Evolutionary conservation across 495 filamentous ascomycete species (phyloP).

Genomic region (Xeromyces bisporus): DNA sequence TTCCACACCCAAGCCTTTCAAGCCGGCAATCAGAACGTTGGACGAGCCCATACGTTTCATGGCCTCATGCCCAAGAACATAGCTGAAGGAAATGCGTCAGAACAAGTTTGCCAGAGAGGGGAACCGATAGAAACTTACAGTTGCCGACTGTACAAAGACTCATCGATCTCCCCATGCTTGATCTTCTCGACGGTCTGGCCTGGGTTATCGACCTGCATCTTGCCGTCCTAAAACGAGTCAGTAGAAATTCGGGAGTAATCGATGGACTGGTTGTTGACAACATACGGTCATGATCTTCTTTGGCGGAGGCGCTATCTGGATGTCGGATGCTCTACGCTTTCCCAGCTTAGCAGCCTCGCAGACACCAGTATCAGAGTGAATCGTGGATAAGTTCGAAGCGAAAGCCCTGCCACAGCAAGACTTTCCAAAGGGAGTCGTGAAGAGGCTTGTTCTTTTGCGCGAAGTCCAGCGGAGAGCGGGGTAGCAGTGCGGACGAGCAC

Average conservation of each 20-base stretch:
- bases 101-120: not conserved
- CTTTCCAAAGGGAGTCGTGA: constrained; percentile 21
- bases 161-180: constrained; percentile 70
- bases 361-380: constrained; percentile 38
- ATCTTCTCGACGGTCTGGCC: constrained; percentile 38
- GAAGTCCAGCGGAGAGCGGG: constrained; percentile 10
- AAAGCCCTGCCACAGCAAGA: constrained; percentile 40
- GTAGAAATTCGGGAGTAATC: too few species aligned
- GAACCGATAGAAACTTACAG: constrained; percentile 36
- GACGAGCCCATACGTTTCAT: constrained; percentile 99
- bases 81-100: constrained; percentile 23
- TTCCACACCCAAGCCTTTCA: constrained; percentile 91
- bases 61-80: constrained; percentile 95
- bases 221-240: constrained; percentile 35
- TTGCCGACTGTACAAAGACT: constrained; percentile 93
- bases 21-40: constrained; percentile 79
- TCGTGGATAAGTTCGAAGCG: constrained; percentile 29
- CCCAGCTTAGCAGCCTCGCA: constrained; percentile 49
- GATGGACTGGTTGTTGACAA: too few species aligned
- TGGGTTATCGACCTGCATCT: constrained; percentile 67
- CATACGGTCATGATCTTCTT: constrained; percentile 79
- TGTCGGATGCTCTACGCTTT: constrained; percentile 71
- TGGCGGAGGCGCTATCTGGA: constrained; percentile 48
- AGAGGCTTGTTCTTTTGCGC: constrained; percentile 17
- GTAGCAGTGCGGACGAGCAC: constrained; percentile 8